Base-by-base conservation (phyloP, 2,329 filamentous ascomycete species). In the Phoma sp. region DNA sequence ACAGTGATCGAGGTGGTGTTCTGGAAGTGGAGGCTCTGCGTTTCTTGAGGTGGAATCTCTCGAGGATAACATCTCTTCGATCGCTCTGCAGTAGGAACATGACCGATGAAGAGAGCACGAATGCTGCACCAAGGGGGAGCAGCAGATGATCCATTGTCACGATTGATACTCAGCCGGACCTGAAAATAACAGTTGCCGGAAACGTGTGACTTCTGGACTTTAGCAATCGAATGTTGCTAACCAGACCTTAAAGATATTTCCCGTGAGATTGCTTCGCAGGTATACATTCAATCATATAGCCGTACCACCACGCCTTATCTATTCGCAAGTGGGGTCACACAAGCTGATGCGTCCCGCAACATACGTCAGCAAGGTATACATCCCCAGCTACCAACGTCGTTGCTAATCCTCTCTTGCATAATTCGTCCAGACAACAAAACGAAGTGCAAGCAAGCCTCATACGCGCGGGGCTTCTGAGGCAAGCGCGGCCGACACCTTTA, bases 1-100 rank as follows among this genome's bases (percentile, higher is more conserved):
- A 83, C 8, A 83, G 60, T 1, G 81, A 83, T 45, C 78, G 77
- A 35, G 82, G 80, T 37, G 82, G 81, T n/a, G 81, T 83, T 56
- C 71, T 75, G 9, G 80, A 76, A 27, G 74, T 77, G n/a, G 80
- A 80, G n/a, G 72, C 62, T 57, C 76, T 76, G 51, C 77, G 74
- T 37, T 71, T 70, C 43, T 72, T 75, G 45, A 78, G 59, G 22
- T 65, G 66, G 4, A 82, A 54, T 48, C 75, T 71, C 48, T 65
- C 60, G 14, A 79, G 60, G 3, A 83, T 38, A 5, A 77, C 59
- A 55, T 74, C 73, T 23, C 76, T 73, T 55, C 75, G 75, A 50
- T 68, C 72, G 50, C 67, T 66, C 44, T 73, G 70, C 5, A 69
- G 30, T 0, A 66, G 32, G 7, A 78, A 51, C 8, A 69, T 61